Evolutionary conservation across 306 rosid species (phyloP).

Genomic region (Trifolium repens): DNA sequence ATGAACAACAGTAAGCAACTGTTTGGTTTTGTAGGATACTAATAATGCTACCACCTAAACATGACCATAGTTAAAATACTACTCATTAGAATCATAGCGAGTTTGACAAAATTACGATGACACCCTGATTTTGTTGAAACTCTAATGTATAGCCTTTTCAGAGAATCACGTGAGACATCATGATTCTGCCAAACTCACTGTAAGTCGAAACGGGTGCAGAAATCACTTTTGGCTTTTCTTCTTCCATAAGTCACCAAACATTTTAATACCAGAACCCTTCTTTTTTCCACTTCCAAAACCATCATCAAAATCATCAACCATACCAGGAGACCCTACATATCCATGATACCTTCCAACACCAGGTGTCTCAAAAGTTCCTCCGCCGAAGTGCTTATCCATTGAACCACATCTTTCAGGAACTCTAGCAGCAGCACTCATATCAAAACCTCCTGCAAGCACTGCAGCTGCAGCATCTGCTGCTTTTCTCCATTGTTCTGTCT

Average conservation of each 20-base stretch:
- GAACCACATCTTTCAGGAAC: constrained; percentile 81
- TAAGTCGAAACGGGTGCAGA: not conserved
- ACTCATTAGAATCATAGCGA: not conserved
- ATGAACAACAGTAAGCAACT: constrained; percentile 60
- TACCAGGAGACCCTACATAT: constrained; percentile 71
- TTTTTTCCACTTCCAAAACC: constrained; percentile 69
- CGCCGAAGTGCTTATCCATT: constrained; percentile 80
- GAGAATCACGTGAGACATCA: not conserved
- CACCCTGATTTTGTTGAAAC: not conserved
- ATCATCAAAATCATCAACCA: constrained; percentile 68
- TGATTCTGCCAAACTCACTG: not conserved
- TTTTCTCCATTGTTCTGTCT: constrained; percentile 89
- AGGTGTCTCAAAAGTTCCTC: constrained; percentile 58
- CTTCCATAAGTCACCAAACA: constrained; percentile 89
- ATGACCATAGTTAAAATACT: constrained; percentile 31
- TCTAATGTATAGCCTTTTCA: not conserved
- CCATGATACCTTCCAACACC: constrained; percentile 65
- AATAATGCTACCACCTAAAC: constrained; percentile 32
- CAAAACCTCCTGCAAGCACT: constrained; percentile 73
- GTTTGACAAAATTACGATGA: not conserved
- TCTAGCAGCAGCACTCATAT: constrained; percentile 59
- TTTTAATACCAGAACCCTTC: constrained; percentile 80
- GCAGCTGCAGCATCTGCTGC: constrained; percentile 97
- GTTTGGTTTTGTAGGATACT: constrained; percentile 37
- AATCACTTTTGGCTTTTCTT: constrained; percentile 73